phyloP scores from a whole-genome alignment of 805 yeast species.

The Metschnikowia henanensis region DNA sequence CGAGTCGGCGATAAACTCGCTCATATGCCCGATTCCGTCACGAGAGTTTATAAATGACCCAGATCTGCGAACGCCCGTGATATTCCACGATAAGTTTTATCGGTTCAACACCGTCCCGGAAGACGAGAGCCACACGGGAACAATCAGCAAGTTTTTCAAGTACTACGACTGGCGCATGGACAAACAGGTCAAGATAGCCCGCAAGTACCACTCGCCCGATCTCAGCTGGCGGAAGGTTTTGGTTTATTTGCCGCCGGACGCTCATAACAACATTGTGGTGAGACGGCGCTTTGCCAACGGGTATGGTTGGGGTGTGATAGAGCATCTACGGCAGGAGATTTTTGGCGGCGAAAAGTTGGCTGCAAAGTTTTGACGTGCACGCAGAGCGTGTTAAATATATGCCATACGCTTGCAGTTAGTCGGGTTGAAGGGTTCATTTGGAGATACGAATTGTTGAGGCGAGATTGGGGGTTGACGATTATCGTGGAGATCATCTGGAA shows the following conservation, averaged over 20 bases:
- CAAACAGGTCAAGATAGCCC: slow-evolving; percentile 43
- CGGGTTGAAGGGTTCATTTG: background rate
- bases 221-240: slow-evolving; percentile 46
- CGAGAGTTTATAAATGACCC: slow-evolving; percentile 34
- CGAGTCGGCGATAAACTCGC: slow-evolving; percentile 41
- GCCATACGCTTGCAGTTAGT: too few species aligned
- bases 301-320: slow-evolving; percentile 48
- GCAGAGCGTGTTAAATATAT: too few species aligned
- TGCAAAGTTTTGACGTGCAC: slow-evolving; percentile 12
- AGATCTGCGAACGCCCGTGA: slow-evolving; percentile 31
- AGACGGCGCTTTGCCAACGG: slow-evolving; percentile 45
- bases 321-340: slow-evolving; percentile 35
- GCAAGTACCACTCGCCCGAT: slow-evolving; percentile 37
- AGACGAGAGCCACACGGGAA: slow-evolving; percentile 17
- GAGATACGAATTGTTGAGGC: too few species aligned
- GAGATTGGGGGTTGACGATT: too few species aligned
- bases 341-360: slow-evolving; percentile 18
- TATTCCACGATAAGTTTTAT: slow-evolving; percentile 45
- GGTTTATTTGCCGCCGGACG: slow-evolving; percentile 45
- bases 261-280: slow-evolving; percentile 46
- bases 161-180: slow-evolving; percentile 35
- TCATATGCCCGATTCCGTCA: slow-evolving; percentile 42
- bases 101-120: slow-evolving; percentile 31
- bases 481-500: too few species aligned
- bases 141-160: slow-evolving; percentile 22